These are phyloP conservation scores for Calonectria hawksworthii DNA, from an alignment of 2,329 filamentous ascomycete genomes.

Conservation along the genomic window DNA sequence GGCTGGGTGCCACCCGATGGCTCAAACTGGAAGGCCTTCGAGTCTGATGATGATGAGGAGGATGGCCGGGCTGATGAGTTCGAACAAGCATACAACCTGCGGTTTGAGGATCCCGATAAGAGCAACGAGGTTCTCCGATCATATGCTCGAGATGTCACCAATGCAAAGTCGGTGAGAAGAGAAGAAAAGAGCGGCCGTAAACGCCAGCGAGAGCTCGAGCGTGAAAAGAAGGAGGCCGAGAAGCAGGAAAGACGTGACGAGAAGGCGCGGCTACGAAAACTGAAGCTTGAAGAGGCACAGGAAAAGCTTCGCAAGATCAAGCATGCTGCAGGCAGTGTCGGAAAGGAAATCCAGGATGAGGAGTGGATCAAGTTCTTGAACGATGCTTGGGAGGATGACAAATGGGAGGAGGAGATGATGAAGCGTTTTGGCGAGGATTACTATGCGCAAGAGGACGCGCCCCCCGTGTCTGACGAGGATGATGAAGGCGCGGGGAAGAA, in stretches of 20 bases:
- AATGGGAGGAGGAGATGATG: slow-evolving; percentile 93
- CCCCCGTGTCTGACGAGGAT: slow-evolving; percentile 75
- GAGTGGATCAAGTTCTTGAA: slow-evolving; percentile 90
- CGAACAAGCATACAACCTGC: slow-evolving; percentile 94
- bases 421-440: slow-evolving; percentile 92
- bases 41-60: slow-evolving; percentile 92
- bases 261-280: slow-evolving; percentile 83
- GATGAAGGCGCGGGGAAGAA: slow-evolving; percentile 72
- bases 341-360: slow-evolving; percentile 76
- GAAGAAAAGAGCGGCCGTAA: slow-evolving; percentile 85
- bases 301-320: slow-evolving; percentile 90
- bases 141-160: slow-evolving; percentile 88
- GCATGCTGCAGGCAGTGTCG: slow-evolving; percentile 84
- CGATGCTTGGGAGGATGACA: slow-evolving; percentile 87
- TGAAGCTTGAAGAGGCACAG: slow-evolving; percentile 93
- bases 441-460: slow-evolving; percentile 81
- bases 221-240: slow-evolving; percentile 82
- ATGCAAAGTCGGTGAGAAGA: slow-evolving; percentile 85
- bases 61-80: slow-evolving; percentile 84
- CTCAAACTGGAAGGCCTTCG: slow-evolving; percentile 82
- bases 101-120: slow-evolving; percentile 92
- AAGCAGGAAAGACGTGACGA: slow-evolving; percentile 84
- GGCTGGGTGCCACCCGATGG: slow-evolving; percentile 85
- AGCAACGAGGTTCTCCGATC: slow-evolving; percentile 90
- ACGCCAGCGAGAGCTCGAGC: slow-evolving; percentile 83